phyloP scores from a whole-genome alignment of 169 alveolate species.

The Besnoitia besnoiti region DNA sequence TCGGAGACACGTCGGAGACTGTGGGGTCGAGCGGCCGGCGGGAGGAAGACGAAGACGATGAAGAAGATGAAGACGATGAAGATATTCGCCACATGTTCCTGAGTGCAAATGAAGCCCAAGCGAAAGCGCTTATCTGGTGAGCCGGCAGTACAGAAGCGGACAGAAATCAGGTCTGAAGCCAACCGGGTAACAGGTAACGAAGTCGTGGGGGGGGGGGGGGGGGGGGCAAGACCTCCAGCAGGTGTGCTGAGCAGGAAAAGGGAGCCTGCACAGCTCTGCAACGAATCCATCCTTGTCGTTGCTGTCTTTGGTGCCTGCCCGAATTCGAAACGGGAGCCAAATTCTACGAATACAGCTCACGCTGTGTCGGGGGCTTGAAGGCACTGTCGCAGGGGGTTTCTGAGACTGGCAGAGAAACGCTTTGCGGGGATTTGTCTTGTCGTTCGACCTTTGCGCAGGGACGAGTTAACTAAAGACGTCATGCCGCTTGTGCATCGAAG shows the following conservation, averaged over 20 bases:
- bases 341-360: no score
- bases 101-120: slow-evolving; percentile 51
- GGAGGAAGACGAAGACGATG: not conserved
- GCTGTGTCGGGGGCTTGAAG: no score
- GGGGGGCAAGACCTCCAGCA: no score
- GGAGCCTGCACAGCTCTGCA: no score
- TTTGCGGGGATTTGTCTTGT: not conserved
- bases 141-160: no score
- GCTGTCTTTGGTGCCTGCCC: not conserved
- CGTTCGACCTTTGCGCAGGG: slow-evolving; percentile 29
- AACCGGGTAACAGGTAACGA: no score
- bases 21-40: not conserved
- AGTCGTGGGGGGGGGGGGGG: no score
- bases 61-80: not conserved
- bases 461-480: slow-evolving; percentile 58
- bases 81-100: slow-evolving; percentile 39
- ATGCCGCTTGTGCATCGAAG: slow-evolving; percentile 63
- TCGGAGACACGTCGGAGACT: not conserved
- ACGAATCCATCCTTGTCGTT: no score
- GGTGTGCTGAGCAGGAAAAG: no score
- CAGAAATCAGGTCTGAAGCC: not conserved
- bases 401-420: not conserved
- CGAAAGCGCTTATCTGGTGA: slow-evolving; percentile 69
- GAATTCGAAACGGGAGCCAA: no score
- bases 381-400: not conserved